These are phyloP conservation scores for Coniophora puteana DNA, from an alignment of 1,284 basidiomycete genomes.

Conservation along the genomic window DNA sequence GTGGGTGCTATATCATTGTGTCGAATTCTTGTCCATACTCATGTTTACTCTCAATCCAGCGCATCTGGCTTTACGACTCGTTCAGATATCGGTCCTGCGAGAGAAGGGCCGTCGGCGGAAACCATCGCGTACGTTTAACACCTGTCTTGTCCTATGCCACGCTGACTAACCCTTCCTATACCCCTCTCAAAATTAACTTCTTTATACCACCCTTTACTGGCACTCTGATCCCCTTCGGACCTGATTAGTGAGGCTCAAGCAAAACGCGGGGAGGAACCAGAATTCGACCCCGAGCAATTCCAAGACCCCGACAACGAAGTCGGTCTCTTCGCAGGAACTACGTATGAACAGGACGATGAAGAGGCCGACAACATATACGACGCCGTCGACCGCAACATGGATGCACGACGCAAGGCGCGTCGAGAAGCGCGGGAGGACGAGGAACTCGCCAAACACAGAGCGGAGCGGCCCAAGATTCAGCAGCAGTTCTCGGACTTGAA, in stretches of 20 bases:
- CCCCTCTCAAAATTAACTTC: background rate
- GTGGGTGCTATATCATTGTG: constrained; percentile 37
- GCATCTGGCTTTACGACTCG: constrained; percentile 98
- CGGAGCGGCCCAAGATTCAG: constrained; percentile 86
- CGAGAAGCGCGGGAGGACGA: constrained; percentile 76
- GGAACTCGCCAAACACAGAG: constrained; percentile 69
- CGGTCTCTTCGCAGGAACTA: constrained; percentile 92
- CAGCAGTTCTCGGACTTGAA: constrained; percentile 96
- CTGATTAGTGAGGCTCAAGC: constrained; percentile 85
- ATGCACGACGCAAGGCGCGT: constrained; percentile 74
- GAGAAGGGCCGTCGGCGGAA: constrained; percentile 91
- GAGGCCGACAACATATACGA: constrained; percentile 97
- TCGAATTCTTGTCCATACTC: too few species aligned
- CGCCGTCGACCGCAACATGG: constrained; percentile 86
- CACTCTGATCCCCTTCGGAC: constrained; percentile 7
- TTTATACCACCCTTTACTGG: constrained; percentile 4
- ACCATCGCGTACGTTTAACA: constrained; percentile 64
- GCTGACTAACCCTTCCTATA: background rate
- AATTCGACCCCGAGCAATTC: constrained; percentile 85
- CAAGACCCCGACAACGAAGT: constrained; percentile 98
- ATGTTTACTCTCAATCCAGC: constrained; percentile 38
- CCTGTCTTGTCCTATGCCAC: background rate
- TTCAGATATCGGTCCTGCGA: constrained; percentile 97
- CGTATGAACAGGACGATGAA: constrained; percentile 97
- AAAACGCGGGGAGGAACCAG: constrained; percentile 80